These are phyloP conservation scores for Colletotrichum orbiculare DNA, from an alignment of 2,329 filamentous ascomycete genomes.

Conservation along the genomic window DNA sequence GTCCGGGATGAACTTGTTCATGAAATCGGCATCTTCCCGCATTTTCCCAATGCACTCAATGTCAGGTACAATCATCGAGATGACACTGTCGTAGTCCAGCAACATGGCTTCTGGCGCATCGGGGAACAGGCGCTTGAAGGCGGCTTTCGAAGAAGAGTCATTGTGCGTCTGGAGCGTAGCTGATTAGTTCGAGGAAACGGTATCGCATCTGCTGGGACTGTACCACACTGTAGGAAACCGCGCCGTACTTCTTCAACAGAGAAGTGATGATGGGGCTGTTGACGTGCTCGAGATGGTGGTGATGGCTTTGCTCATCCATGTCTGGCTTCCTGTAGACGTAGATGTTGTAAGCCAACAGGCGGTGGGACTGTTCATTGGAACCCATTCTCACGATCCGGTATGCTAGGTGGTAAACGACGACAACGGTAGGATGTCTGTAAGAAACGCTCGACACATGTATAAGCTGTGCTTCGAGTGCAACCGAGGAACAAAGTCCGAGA, in stretches of 20 bases:
- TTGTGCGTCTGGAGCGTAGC: conserved; percentile 2
- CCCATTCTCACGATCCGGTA: background rate
- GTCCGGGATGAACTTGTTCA: conserved; percentile 10
- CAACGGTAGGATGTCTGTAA: background rate
- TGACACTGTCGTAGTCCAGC: conserved; percentile 6
- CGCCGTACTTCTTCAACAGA: conserved; percentile 15
- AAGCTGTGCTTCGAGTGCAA: accelerated
- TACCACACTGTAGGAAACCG: conserved; percentile 11
- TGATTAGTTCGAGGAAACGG: background rate
- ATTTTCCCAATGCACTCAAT: conserved; percentile 17
- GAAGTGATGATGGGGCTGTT: conserved; percentile 4
- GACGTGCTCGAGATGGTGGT: conserved; percentile 5
- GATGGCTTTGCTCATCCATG: conserved; percentile 21
- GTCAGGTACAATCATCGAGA: conserved; percentile 14
- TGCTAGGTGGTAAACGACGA: accelerated
- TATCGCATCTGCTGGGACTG: background rate
- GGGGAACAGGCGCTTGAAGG: conserved; percentile 9
- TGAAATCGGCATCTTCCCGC: conserved; percentile 20
- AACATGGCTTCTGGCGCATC: conserved; percentile 5
- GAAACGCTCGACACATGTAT: background rate
- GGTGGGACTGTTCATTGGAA: background rate
- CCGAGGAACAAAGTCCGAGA: background rate
- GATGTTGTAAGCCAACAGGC: conserved; percentile 9
- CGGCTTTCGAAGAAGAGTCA: conserved; percentile 12
- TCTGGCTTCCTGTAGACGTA: conserved; percentile 17